Percentiles rank a stretch among this genome's conserved stretches.
phyloP scores from a whole-genome alignment of 805 yeast species.

The Ogataea henricii region DNA sequence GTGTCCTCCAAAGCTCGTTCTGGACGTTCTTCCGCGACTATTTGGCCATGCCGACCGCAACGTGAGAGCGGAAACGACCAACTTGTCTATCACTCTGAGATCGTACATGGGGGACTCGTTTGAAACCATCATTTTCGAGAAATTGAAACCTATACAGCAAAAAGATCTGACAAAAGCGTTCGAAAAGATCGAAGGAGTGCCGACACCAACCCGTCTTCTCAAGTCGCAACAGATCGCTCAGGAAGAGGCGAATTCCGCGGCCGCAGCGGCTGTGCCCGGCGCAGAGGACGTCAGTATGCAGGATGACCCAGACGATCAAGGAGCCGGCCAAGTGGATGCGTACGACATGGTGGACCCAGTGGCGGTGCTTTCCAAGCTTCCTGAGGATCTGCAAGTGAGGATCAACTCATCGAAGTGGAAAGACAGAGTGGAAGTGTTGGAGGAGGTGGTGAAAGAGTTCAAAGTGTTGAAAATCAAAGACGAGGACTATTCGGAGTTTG shows the following conservation, averaged over 20 bases:
- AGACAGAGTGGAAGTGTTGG: constrained; percentile 84
- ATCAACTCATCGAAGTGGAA: constrained; percentile 80
- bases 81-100: constrained; percentile 66
- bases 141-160: constrained; percentile 88
- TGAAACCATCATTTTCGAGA: constrained; percentile 60
- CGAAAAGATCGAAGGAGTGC: constrained; percentile 46
- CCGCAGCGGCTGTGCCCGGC: constrained; percentile 26
- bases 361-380: constrained; percentile 65
- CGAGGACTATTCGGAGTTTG: constrained; percentile 67
- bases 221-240: constrained; percentile 45
- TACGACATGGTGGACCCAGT: constrained; percentile 71
- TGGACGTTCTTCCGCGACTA: constrained; percentile 62
- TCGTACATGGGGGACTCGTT: constrained; percentile 72
- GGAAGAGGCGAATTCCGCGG: constrained; percentile 6
- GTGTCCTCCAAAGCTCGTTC: constrained; percentile 56
- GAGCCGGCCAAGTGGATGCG: constrained; percentile 51
- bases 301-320: neutral
- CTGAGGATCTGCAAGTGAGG: constrained; percentile 57
- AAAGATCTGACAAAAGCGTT: constrained; percentile 76
- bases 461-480: constrained; percentile 55
- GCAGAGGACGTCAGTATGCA: constrained; percentile 43
- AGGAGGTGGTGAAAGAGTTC: constrained; percentile 53
- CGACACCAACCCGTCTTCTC: constrained; percentile 57
- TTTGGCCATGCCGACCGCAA: constrained; percentile 85
- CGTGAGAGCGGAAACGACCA: constrained; percentile 78